Conservation (phyloP, 768 basidiomycete species). For the Boletus speciosus region DNA sequence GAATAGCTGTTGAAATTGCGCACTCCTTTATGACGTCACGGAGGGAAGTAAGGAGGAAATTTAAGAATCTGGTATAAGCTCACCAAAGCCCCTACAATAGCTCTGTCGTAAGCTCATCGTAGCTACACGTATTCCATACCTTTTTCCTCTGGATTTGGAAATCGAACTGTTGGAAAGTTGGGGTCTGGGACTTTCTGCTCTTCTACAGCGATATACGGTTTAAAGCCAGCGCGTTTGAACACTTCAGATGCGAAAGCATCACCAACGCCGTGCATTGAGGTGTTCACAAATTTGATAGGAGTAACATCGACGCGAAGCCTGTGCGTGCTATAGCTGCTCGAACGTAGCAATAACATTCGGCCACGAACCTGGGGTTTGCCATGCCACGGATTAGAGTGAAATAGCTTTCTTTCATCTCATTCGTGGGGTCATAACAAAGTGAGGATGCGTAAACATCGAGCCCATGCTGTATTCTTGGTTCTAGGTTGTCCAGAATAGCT, state of each 20-base stretch:
- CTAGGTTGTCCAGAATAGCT: conserved; percentile 59
- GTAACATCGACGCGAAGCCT: conserved; percentile 9
- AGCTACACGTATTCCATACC: conserved; percentile 39
- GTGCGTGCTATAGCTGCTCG: background rate
- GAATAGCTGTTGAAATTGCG: conserved; percentile 61
- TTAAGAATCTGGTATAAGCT: conserved; percentile 7
- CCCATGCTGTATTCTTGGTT: conserved; percentile 46
- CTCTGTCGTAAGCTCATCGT: conserved; percentile 1
- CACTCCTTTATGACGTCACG: conserved; percentile 50
- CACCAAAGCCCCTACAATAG: conserved; percentile 47
- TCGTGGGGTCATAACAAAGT: conserved; percentile 54
- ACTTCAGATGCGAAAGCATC: conserved; percentile 57
- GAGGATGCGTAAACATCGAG: conserved; percentile 37
- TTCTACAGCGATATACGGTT: conserved; percentile 54
- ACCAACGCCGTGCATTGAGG: conserved; percentile 89
- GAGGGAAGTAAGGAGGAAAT: background rate
- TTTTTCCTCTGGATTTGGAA: conserved; percentile 91
- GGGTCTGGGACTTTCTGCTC: conserved; percentile 76
- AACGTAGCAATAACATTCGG: background rate
- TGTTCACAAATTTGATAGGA: conserved; percentile 69
- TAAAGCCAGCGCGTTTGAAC: conserved; percentile 58
- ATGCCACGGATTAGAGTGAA: conserved; percentile 38
- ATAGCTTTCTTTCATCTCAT: conserved; percentile 58
- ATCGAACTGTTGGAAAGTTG: conserved; percentile 78
- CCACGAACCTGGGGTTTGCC: conserved; percentile 17